phyloP scores from a whole-genome alignment of 139 green algal species.

The Yamagishiella unicocca region DNA sequence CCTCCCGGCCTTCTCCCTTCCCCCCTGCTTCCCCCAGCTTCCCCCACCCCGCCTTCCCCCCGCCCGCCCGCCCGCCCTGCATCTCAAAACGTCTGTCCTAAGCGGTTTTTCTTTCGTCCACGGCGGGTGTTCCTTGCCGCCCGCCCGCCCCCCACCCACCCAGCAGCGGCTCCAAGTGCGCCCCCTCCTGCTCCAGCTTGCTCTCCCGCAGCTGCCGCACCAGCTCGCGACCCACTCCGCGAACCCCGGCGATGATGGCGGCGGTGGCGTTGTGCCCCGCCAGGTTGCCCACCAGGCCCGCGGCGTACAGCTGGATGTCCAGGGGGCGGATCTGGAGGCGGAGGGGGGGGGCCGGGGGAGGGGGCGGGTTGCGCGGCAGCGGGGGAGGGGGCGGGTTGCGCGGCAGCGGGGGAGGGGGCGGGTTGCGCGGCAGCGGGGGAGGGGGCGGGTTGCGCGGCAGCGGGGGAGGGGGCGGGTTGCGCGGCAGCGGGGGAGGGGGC shows the following conservation, averaged over 20 bases:
- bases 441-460: too few relatives aligned
- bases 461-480: too few relatives aligned
- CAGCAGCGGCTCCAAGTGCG: slow-evolving; percentile 28
- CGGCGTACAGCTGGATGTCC: slow-evolving; percentile 39
- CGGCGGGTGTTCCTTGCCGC: background rate
- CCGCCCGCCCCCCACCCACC: background rate
- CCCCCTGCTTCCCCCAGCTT: too few relatives aligned
- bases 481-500: too few relatives aligned
- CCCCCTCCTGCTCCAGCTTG: background rate
- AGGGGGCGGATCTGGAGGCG: slow-evolving; percentile 9
- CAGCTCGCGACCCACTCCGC: slow-evolving; percentile 33
- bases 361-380: background rate
- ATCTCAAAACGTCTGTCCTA: too few relatives aligned
- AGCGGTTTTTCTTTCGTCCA: too few relatives aligned
- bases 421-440: too few relatives aligned
- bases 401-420: too few relatives aligned
- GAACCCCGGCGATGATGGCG: slow-evolving; percentile 20
- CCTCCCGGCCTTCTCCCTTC: too few relatives aligned
- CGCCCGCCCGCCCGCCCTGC: background rate
- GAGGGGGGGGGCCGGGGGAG: background rate
- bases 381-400: background rate
- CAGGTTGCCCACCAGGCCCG: slow-evolving; percentile 55
- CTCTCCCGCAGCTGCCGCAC: slow-evolving; percentile 42
- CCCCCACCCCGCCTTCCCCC: background rate
- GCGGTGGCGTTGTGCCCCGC: slow-evolving; percentile 43